Evolutionary conservation across 2,329 filamentous ascomycete genomes (phyloP).

Genomic region (Alternaria arborescens): DNA sequence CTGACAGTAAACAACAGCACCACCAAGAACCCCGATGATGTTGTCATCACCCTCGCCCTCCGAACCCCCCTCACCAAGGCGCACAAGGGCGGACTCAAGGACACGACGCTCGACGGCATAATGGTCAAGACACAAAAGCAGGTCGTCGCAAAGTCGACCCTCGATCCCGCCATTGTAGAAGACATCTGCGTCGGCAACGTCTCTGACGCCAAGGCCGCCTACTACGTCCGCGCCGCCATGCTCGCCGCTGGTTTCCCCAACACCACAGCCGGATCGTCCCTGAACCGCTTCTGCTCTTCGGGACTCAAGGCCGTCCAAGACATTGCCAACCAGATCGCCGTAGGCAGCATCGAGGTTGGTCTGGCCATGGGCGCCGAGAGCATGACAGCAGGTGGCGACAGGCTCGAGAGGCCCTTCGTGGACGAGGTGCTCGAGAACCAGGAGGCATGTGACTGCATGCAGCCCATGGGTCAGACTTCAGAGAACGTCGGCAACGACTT

Average conservation of each 20-base stretch:
- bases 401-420: constrained; percentile 76
- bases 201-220: constrained; percentile 83
- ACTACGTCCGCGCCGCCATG: constrained; percentile 87
- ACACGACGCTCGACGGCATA: constrained; percentile 87
- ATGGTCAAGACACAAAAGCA: constrained; percentile 81
- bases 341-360: constrained; percentile 84
- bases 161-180: constrained; percentile 83
- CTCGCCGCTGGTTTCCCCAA: constrained; percentile 94
- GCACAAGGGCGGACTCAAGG: constrained; percentile 93
- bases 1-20: constrained; percentile 64
- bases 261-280: constrained; percentile 79
- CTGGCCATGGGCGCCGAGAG: constrained; percentile 87
- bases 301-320: constrained; percentile 95
- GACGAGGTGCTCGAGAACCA: constrained; percentile 76
- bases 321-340: constrained; percentile 85
- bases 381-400: constrained; percentile 80
- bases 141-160: constrained; percentile 69
- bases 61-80: constrained; percentile 90
- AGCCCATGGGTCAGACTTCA: constrained; percentile 97
- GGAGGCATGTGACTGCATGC: constrained; percentile 84
- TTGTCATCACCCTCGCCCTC: constrained; percentile 92
- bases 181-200: constrained; percentile 96
- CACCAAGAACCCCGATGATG: constrained; percentile 91
- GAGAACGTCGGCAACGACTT: constrained; percentile 97
- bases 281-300: constrained; percentile 98